Conservation (phyloP, 1,284 basidiomycete species). For the Apiotrichum gamsii region DNA sequence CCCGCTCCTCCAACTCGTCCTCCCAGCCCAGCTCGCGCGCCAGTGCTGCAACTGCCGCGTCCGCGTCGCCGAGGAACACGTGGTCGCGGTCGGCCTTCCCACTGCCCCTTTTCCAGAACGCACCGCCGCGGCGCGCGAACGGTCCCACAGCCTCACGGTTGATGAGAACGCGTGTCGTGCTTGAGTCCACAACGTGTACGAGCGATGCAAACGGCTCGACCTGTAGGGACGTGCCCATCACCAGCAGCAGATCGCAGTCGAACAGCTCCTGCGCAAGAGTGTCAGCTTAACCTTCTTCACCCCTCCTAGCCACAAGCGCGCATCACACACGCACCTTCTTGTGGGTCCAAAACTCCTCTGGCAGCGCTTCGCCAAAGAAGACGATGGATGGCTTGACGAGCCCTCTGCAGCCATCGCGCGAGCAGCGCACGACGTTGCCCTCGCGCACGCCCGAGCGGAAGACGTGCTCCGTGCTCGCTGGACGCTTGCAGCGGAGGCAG, state of each 20-base stretch:
- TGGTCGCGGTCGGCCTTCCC: constrained; percentile 26
- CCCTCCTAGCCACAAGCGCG: background rate
- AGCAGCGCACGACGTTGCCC: constrained; percentile 61
- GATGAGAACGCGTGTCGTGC: constrained; percentile 51
- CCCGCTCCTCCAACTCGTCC: constrained; percentile 35
- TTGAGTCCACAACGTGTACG: constrained; percentile 45
- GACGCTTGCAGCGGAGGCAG: constrained; percentile 63
- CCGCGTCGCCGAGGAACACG: constrained; percentile 45
- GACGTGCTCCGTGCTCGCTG: constrained; percentile 58
- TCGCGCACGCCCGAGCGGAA: constrained; percentile 58
- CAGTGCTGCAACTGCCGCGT: constrained; percentile 35
- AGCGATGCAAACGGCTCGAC: constrained; percentile 55
- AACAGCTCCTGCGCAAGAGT: constrained; percentile 16
- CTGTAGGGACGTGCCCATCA: constrained; percentile 77
- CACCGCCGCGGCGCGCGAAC: constrained; percentile 11
- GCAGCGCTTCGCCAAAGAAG: constrained; percentile 76
- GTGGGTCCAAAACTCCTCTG: constrained; percentile 44
- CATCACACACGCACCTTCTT: constrained; percentile 23
- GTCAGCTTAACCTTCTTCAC: no score
- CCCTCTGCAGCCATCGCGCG: constrained; percentile 53
- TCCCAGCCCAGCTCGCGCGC: constrained; percentile 42
- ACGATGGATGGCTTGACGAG: constrained; percentile 88
- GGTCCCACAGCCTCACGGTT: constrained; percentile 54
- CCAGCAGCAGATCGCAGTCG: constrained; percentile 75
- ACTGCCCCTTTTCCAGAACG: no score